phyloP scores from a whole-genome alignment of 1,139 yeast genomes.

The Yamadazyma diddensiae region DNA sequence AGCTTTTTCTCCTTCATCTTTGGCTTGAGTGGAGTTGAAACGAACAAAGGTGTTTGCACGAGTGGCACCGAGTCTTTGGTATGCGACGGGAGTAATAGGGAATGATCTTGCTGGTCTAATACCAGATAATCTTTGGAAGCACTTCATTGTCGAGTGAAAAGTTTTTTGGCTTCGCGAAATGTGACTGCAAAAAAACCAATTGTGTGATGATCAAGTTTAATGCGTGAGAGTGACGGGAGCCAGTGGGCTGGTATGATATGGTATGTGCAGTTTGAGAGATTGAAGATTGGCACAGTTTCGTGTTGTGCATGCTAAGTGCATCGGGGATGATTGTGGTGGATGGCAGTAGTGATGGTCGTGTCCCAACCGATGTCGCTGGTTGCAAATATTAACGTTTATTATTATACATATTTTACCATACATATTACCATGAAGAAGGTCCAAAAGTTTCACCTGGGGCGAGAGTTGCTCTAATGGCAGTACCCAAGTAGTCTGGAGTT shows the following conservation, averaged over 20 bases:
- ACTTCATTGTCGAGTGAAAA: conserved; percentile 1
- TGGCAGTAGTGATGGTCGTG: too few relatives aligned
- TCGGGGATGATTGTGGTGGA: too few relatives aligned
- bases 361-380: too few relatives aligned
- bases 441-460: conserved; percentile 10
- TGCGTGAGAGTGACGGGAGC: too few relatives aligned
- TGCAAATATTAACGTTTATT: too few relatives aligned
- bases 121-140: neutral
- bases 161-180: conserved; percentile 1
- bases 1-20: conserved; percentile 2
- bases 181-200: conserved; percentile 5
- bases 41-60: conserved; percentile 1
- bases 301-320: too few relatives aligned
- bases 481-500: conserved; percentile 8
- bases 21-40: conserved; percentile 10
- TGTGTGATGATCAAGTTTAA: neutral
- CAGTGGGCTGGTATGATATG: too few relatives aligned
- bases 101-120: neutral
- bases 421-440: conserved; percentile 8
- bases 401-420: too few relatives aligned
- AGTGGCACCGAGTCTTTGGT: neutral
- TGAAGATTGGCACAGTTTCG: too few relatives aligned
- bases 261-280: too few relatives aligned
- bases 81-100: neutral
- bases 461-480: conserved; percentile 8